A percentile compares a stretch with the other conserved stretches of the same genome.
Evolutionary conservation across 2,329 filamentous ascomycete genomes (phyloP).

Genomic region (Seiridium unicorne): DNA sequence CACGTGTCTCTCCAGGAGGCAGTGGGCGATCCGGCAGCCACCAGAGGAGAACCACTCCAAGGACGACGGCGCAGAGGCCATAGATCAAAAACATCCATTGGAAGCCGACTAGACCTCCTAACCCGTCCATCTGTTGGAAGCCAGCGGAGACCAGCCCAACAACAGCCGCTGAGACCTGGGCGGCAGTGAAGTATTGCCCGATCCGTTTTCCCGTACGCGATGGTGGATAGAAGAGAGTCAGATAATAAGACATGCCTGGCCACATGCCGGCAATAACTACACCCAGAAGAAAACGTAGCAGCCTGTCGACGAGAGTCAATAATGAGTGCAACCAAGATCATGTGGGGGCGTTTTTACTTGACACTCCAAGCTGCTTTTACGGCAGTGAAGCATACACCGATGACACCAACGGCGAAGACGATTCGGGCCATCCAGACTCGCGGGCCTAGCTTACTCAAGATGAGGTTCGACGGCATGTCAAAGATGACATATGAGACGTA

Average conservation of each 20-base stretch:
- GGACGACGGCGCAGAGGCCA: constrained; percentile 69
- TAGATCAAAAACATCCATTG: constrained; percentile 94
- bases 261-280: constrained; percentile 91
- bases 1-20: constrained; percentile 63
- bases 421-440: constrained; percentile 92
- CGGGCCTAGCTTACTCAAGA: constrained; percentile 83
- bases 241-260: constrained; percentile 92
- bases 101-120: constrained; percentile 74
- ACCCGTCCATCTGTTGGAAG: constrained; percentile 87
- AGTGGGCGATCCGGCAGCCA: constrained; percentile 86
- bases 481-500: constrained; percentile 92
- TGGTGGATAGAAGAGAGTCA: constrained; percentile 89
- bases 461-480: constrained; percentile 81
- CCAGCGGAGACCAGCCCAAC: constrained; percentile 88
- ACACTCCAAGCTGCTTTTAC: constrained; percentile 82
- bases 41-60: constrained; percentile 76
- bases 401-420: constrained; percentile 81
- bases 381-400: constrained; percentile 80
- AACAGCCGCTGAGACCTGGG: constrained; percentile 84
- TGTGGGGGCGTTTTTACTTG: constrained; percentile 50
- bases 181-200: constrained; percentile 84
- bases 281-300: constrained; percentile 82
- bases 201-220: constrained; percentile 84
- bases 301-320: constrained; percentile 31
- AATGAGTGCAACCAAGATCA: too few species aligned